Percentiles rank a stretch among this genome's conserved stretches.
phyloP scores from a whole-genome alignment of 129 eudicot species.

The Flaveria brownii region DNA sequence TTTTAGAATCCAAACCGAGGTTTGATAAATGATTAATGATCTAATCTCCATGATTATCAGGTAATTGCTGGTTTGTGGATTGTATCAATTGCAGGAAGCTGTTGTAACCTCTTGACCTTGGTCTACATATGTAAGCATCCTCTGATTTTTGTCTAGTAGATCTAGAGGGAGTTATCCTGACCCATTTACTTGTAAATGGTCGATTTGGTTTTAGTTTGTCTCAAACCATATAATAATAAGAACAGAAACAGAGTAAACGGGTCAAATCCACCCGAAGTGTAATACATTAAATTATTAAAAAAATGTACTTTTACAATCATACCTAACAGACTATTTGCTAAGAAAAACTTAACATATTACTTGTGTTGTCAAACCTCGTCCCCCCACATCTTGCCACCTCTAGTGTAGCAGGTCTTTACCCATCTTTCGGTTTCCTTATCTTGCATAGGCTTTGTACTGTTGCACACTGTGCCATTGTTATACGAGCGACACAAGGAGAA shows the following conservation, averaged over 20 bases:
- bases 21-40: constrained; percentile 5
- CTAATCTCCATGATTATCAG: constrained; percentile 38
- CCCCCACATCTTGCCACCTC: background rate
- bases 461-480: constrained; percentile 72
- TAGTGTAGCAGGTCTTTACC: background rate
- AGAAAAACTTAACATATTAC: background rate
- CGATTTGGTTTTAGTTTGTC: too few relatives aligned
- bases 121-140: constrained; percentile 61
- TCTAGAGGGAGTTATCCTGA: background rate
- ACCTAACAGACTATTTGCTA: background rate
- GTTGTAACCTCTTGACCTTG: constrained; percentile 67
- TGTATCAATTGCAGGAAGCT: constrained; percentile 64
- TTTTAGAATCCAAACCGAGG: background rate
- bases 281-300: too few relatives aligned
- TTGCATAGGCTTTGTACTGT: constrained; percentile 56
- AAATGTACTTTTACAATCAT: background rate
- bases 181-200: background rate
- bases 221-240: too few relatives aligned
- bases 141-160: background rate
- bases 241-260: too few relatives aligned
- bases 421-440: background rate
- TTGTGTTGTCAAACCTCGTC: background rate
- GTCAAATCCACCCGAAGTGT: too few relatives aligned
- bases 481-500: constrained; percentile 75
- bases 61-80: constrained; percentile 81